Base-by-base conservation (phyloP, 768 basidiomycete genomes). In the Mycena vitilis region DNA sequence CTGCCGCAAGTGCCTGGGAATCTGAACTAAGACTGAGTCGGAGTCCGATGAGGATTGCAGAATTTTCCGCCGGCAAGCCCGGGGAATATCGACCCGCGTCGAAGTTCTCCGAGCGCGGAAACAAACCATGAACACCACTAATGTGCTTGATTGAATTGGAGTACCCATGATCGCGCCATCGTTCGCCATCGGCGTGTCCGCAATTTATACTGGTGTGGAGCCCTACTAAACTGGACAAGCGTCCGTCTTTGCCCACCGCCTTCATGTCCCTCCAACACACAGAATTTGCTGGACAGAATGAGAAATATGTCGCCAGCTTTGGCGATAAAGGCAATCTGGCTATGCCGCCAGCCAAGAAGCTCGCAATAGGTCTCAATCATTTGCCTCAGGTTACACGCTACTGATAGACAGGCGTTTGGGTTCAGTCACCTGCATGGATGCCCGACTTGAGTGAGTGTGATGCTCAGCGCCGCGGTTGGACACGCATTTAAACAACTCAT, bases 341-440 rank as follows among this genome's bases (percentile, higher is more conserved):
- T 0, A 67, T 86, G 23, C 83, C 82, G 5, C 86, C 86, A 16
- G 75, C 76, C 25, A 84, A 82, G 73, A 81, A 82, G 71, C 78
- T 81, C 49, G 75, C 75, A 30, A 77, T 84, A 66, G 75, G 81
- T 84, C 7, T 30, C 30, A 5, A 5, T 30, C 5, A 30, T 30
- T 30, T 30, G 30, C 30, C 30, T 30, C 30, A 30, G 5, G 30
- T 30, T 30, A 30, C 30, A 30, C 30, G 30, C 30, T 30, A 30
- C 30, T 30, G 30, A 30, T 5, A 30, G 30, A 30, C 30, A 30
- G 30, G 3, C 30, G 30, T 30, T 25, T 37, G 1, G 25, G 37
- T 37, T n/a, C 67, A 83, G 82, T 85, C 45, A 86, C 86, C 16
- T 87, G 86, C 78, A 88, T 87, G 86, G 87, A 87, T 70, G 85